Base-by-base conservation (phyloP, 768 basidiomycete species). In the Lactarius pseudohatsudake region DNA sequence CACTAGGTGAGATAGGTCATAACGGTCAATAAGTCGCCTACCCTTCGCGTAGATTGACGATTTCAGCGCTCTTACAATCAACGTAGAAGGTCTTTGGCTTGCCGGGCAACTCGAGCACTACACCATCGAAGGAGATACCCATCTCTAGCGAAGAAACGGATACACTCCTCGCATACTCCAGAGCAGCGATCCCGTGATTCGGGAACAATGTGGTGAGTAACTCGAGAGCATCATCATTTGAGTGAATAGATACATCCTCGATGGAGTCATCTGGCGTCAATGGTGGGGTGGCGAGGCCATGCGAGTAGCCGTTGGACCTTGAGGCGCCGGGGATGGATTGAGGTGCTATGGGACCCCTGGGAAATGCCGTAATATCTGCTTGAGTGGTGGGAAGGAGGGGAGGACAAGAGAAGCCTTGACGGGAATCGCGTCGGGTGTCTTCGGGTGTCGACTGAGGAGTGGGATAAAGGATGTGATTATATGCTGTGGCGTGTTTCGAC, bases 41-140 rank as follows among this genome's bases (percentile, higher is more conserved):
- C 91, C 92, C 92, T 81, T 94, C 92, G 70, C 92, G 84, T 54
- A 95, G 80, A 74, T 86, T 89, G 72, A 94, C 88, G 32, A 85
- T 82, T 64, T 89, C 85, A 38, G 91, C 90, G 70, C 85, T 89
- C 80, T 93, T 91, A 69, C 90, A 90, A 73, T 92, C 88, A 54
- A 95, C 89, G 72, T 92, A 96, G 26, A 96, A 80, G 13, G 90
- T 92, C 79, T 85, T 91, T 53, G 86, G 77, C 69, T 83, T 80
- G 59, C 84, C 85, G 30, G 90, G 91, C 22, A 92, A 76, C 61
- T 89, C 85, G 65, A 94, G 83, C 40, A 94, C 87, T 38, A 92
- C 83, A 22, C 90, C 92, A 40, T 92, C 87, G 74, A 93, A 94
- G 56, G 83, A 81, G 20, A 82, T 81, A 58, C 87, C 87, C 72